These are phyloP conservation scores for Peribolospora baueri DNA, from an alignment of 768 basidiomycete genomes.

Conservation along the genomic window DNA sequence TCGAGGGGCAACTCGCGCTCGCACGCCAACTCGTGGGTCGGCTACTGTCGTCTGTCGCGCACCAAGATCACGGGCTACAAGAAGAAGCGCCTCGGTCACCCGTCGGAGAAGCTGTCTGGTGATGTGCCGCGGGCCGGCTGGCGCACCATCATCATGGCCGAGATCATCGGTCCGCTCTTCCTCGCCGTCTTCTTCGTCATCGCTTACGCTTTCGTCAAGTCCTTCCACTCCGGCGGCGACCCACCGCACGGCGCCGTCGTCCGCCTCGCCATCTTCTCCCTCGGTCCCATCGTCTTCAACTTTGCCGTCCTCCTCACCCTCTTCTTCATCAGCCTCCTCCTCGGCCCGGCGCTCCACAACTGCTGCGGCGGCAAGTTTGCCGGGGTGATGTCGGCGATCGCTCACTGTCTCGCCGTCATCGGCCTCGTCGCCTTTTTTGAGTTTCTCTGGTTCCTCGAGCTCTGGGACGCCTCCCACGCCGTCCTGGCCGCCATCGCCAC, in stretches of 20 bases:
- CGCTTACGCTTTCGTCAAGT: conserved; percentile 44
- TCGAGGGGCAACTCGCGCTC: conserved; percentile 90
- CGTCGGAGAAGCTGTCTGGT: conserved; percentile 86
- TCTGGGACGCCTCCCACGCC: conserved; percentile 75
- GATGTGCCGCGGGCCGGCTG: conserved; percentile 84
- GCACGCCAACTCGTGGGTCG: conserved; percentile 96
- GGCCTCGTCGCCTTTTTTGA: conserved; percentile 87
- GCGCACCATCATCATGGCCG: conserved; percentile 21
- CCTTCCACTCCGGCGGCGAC: conserved; percentile 27
- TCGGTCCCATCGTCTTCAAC: conserved; percentile 92
- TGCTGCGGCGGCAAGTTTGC: conserved; percentile 62
- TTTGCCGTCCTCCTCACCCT: conserved; percentile 60
- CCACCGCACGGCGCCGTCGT: conserved; percentile 58
- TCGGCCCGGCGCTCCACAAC: conserved; percentile 14
- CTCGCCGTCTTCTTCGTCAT: conserved; percentile 41
- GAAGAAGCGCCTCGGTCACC: conserved; percentile 86
- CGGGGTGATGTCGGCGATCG: conserved; percentile 70
- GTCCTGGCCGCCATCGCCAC: conserved; percentile 80
- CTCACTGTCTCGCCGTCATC: conserved; percentile 53
- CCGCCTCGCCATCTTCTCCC: conserved; percentile 71
- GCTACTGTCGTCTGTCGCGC: conserved; percentile 89
- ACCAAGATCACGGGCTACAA: conserved; percentile 99
- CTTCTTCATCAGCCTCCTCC: conserved; percentile 31
- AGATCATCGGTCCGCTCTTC: conserved; percentile 20
- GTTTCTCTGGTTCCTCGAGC: conserved; percentile 88